Evolutionary conservation across 495 filamentous ascomycete species (phyloP).

Genomic region (Penicillium crystallinum): DNA sequence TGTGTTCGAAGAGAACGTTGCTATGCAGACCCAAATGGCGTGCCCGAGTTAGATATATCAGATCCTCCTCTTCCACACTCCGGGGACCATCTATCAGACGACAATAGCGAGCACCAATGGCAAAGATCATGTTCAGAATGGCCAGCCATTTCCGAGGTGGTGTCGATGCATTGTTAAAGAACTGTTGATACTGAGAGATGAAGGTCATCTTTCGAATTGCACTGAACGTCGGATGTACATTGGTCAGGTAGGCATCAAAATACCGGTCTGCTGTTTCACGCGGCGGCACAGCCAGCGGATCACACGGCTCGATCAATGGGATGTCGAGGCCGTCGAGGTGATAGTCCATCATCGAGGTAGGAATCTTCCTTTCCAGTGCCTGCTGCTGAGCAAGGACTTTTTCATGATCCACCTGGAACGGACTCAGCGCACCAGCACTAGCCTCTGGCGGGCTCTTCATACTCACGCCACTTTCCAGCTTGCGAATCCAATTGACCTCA

Average conservation of each 20-base stretch:
- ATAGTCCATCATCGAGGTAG: conserved; percentile 44
- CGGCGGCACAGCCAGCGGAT: conserved; percentile 48
- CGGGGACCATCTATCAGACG: conserved; percentile 38
- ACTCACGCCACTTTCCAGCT: conserved; percentile 27
- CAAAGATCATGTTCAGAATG: conserved; percentile 61
- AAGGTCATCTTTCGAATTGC: conserved; percentile 46
- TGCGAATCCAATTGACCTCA: conserved; percentile 56
- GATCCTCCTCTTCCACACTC: conserved; percentile 41
- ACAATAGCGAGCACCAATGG: conserved; percentile 50
- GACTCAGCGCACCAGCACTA: neutral
- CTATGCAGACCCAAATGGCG: conserved; percentile 47
- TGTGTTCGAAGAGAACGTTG: conserved; percentile 48
- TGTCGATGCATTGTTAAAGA: conserved; percentile 18
- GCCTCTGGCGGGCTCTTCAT: neutral
- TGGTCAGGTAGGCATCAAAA: conserved; percentile 50
- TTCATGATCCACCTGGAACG: neutral
- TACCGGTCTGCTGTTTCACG: conserved; percentile 47
- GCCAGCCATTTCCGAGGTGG: conserved; percentile 49
- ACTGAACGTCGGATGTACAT: conserved; percentile 53
- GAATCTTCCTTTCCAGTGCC: conserved; percentile 2
- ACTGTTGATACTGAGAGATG: conserved; percentile 36
- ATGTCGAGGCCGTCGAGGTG: conserved; percentile 53
- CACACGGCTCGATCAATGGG: conserved; percentile 33
- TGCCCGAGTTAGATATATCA: conserved; percentile 54
- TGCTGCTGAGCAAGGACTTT: neutral